Base-by-base conservation (phyloP, 768 basidiomycete genomes). In the Leccinum variicolor region DNA sequence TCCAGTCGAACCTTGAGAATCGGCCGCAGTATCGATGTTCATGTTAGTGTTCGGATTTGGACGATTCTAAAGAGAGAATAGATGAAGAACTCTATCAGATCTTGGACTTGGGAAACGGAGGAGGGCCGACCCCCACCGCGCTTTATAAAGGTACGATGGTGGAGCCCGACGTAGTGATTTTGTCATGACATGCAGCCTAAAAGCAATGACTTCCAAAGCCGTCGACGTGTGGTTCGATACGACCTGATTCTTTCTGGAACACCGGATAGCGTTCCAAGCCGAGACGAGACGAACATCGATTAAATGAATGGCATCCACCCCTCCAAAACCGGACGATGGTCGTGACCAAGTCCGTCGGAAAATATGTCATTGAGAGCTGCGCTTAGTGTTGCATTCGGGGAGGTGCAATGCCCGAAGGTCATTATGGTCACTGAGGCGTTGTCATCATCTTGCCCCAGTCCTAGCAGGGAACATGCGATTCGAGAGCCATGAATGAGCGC, bases 1-100 rank as follows among this genome's bases (percentile, higher is more conserved):
- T 41, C 31, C 61, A 17, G 36, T 25, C 29, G 57, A 47, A 2
- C 45, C 23, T 47, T 58, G 64, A 15, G 59, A 39, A 41, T 58
- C 60, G 6, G 17, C 33, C 26, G 54, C 36, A 15, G 58, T 36
- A 29, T 53, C 46, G 54, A 51, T 52, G 25, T 49, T 60, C 8
- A 36, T 10, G 51, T 50, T 51, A 2, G 25, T 3, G 43, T 47
- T 54, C 55, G 19, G 46, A 9, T 2, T 26, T 49, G 13, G 17
- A 48, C 4, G 6, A 48, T 23, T 41, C 15, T 4, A 10, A 6
- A 19, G 41, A 21, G 19, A 43, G 21, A 21, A 41, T 8, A 3
- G 8, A n/a, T n/a, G 4, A 39, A 39, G 3, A 17, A 39, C 17
- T 39, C 8, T 39, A n/a, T n/a, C n/a, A n/a, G 36, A 19, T 19